Base-by-base conservation (phyloP, 1,284 basidiomycete genomes). In the Tilletia walkeri region DNA sequence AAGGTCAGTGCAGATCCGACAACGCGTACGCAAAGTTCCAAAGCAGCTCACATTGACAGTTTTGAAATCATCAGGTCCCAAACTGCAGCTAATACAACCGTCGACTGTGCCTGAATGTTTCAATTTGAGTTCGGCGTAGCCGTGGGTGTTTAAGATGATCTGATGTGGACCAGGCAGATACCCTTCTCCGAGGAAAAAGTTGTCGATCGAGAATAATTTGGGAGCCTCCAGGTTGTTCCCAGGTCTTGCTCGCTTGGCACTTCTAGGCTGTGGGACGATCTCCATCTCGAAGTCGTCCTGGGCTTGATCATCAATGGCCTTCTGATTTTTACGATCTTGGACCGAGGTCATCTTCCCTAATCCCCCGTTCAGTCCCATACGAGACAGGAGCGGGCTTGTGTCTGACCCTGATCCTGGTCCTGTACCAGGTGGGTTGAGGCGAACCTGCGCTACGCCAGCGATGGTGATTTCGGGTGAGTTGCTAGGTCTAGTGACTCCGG, bases 101-200 rank as follows among this genome's bases (percentile, higher is more conserved):
- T 45, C 41, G 9, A 14, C 6, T 14, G 41, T 9, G 9, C 14
- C 14, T 14, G 41, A 45, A 9, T 45, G 41, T 45, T 45, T 45
- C 41, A 45, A 45, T 14, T 45, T 45, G 9, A 45, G 41, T 45
- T 45, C 9, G 41, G 14, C 41, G 41, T 45, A 14, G 41, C 9
- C 41, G 14, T 45, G 41, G 6, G 6, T 7, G 6, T 45, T 14
- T 7, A 45, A 45, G 41, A 14, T 14, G 41, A 45, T 14, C 54
- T 34, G 16, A 30, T 56, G 54, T 30, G 54, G 54, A 12, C 54
- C 54, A 4, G 54, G 54, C 4, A 56, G 6, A 24, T 56, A 24
- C 34, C 12, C 54, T 56, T 56, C 54, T 14, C 54, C 54, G 34
- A 56, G n/a, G 54, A 56, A 56, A 34, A 56, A 56, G 54, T 34